Evolutionary conservation across 768 basidiomycete genomes (phyloP), one percentile per base, ranked within the genome.

Genomic region (Exidia glandulosa): DNA sequence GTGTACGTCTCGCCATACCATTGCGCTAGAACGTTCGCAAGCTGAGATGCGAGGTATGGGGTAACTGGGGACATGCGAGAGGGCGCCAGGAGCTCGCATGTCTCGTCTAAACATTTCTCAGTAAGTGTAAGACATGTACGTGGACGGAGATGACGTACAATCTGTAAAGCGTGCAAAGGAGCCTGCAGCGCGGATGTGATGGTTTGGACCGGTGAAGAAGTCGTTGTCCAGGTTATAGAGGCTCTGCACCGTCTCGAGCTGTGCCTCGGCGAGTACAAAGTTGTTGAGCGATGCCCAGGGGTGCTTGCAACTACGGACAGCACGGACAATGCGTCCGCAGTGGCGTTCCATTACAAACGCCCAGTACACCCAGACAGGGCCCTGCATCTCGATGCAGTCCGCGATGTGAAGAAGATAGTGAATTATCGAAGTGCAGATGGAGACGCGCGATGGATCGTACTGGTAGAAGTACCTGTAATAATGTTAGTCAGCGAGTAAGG

Each of bases 391-490:
- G 37, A 76, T 75, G 32, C 66, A 64, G 54, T 72, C 65, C 14
- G 65, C 63, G 56, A 75, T 52, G 55, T 76, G 74, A 1, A 75
- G 65, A 0, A 76, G 62, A 3, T 62, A 70, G 65, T 76, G 75
- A 1, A 76, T 66, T 2, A 69, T 69, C 3, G 72, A 56, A 0
- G 69, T 60, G 58, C 74, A 76, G 2, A 64, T 56, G 10, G 68
- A 63, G 23, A 75, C 61, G n/a, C 70, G 63, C 13, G 65, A 50
- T 31, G 56, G 41, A 29, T 66, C 19, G 57, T 73, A 66, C 45
- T 74, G 72, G 57, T 71, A 74, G 52, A 74, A 76, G 9, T 65
- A 60, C 36, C 73, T 72, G 52, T 7, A 7, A 16, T 7, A 57
- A 32, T 31, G 27, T 59, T 16, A 7, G 34, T 36, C 34, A 36